phyloP scores from a whole-genome alignment of 2,329 filamentous ascomycete species.

The Exophiala phaeomuriformis region DNA sequence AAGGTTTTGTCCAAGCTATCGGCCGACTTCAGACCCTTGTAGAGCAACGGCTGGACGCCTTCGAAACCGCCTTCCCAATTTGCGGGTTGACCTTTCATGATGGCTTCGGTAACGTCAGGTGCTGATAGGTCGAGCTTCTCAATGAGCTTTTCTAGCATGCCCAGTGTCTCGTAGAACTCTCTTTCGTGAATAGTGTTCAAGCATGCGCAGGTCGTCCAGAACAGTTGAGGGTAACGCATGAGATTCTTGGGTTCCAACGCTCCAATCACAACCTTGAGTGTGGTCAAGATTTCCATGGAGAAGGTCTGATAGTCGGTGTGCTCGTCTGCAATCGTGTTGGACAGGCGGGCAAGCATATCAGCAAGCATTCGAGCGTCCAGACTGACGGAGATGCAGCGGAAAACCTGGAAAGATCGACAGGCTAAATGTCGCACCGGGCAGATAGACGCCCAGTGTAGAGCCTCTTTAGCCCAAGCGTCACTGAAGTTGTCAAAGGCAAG shows the following conservation, averaged over 20 bases:
- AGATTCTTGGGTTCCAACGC: constrained; percentile 74
- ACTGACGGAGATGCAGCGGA: constrained; percentile 83
- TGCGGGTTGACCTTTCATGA: constrained; percentile 70
- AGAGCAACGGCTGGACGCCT: constrained; percentile 74
- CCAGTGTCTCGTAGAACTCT: constrained; percentile 84
- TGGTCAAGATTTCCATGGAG: constrained; percentile 95
- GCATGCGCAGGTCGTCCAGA: constrained; percentile 96
- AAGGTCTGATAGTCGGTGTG: constrained; percentile 93
- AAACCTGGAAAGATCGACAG: constrained; percentile 95
- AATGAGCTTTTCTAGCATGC: constrained; percentile 83
- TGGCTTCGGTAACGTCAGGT: constrained; percentile 57
- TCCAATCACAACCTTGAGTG: constrained; percentile 80
- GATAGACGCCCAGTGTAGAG: constrained; percentile 90
- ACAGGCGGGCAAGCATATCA: constrained; percentile 90
- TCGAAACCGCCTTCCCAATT: constrained; percentile 88
- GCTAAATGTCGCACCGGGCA: constrained; percentile 92
- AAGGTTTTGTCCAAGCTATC: constrained; percentile 72
- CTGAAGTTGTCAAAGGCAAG: constrained; percentile 77
- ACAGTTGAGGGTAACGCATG: constrained; percentile 84
- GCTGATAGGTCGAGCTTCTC: constrained; percentile 74
- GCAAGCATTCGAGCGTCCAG: constrained; percentile 90
- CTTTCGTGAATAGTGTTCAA: constrained; percentile 93
- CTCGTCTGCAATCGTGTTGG: constrained; percentile 94
- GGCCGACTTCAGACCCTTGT: constrained; percentile 87
- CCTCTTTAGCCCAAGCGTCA: constrained; percentile 83